Evolutionary conservation across 2,329 filamentous ascomycete genomes (phyloP).

Genomic region (Pestalotiopsis sp.): DNA sequence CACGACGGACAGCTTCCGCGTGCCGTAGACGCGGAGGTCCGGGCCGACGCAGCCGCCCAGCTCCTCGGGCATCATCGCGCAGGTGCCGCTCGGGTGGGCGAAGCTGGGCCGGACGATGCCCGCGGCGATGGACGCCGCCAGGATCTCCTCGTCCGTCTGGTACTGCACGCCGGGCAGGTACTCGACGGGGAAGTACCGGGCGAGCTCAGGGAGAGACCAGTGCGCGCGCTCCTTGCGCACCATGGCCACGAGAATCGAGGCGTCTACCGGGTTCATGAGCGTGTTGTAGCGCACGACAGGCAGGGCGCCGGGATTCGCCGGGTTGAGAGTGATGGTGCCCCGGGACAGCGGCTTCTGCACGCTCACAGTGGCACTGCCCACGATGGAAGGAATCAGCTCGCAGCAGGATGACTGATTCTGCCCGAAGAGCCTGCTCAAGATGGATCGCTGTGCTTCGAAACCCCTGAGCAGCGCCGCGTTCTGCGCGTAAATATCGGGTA

Average conservation of each 20-base stretch:
- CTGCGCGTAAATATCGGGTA: conserved; percentile 21
- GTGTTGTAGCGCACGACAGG: conserved; percentile 45
- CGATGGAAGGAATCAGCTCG: conserved; percentile 2
- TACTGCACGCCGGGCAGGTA: conserved; percentile 29
- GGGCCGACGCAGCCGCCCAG: conserved; percentile 36
- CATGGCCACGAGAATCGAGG: conserved; percentile 44
- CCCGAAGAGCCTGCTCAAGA: conserved; percentile 4
- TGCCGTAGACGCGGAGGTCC: conserved; percentile 34
- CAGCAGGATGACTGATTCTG: neutral
- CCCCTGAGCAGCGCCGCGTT: conserved; percentile 21
- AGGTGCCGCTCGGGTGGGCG: conserved; percentile 29
- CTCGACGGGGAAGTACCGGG: conserved; percentile 36
- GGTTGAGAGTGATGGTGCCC: conserved; percentile 55
- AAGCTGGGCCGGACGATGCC: conserved; percentile 23
- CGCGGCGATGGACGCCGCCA: conserved; percentile 21
- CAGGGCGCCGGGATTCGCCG: conserved; percentile 44
- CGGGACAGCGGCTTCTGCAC: conserved; percentile 47
- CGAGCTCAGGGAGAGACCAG: conserved; percentile 32
- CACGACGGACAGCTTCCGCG: conserved; percentile 34
- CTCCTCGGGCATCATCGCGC: conserved; percentile 33
- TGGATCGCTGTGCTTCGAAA: conserved; percentile 15
- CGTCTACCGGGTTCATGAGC: conserved; percentile 51
- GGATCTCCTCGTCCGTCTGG: conserved; percentile 30
- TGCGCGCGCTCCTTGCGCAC: conserved; percentile 37
- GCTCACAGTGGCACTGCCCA: conserved; percentile 13